These are phyloP conservation scores for Trifolium subterraneum DNA, from an alignment of 306 rosid genomes.

Conservation along the genomic window DNA sequence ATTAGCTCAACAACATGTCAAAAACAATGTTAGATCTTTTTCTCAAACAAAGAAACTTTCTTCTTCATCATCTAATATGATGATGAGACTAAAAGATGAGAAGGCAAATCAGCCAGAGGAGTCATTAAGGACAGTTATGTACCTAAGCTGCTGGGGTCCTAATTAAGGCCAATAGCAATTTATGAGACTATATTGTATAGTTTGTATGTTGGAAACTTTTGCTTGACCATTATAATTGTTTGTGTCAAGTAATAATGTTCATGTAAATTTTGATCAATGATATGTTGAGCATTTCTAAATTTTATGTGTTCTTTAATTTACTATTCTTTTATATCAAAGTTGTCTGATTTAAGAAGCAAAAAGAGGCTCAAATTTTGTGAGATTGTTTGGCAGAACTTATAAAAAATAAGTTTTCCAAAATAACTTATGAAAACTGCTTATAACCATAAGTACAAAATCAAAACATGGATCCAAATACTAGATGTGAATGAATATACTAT, in stretches of 20 bases:
- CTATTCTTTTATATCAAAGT: not conserved
- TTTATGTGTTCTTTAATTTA: not conserved
- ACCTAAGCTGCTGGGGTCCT: conserved; percentile 69
- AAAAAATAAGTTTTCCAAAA: too few species aligned
- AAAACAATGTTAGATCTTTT: conserved; percentile 40
- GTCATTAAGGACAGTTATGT: conserved; percentile 69
- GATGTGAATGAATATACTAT: too few species aligned
- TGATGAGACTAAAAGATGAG: conserved; percentile 43
- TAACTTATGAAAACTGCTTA: too few species aligned
- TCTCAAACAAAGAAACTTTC: conserved; percentile 53
- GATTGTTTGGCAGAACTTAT: too few species aligned
- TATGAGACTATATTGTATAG: not conserved
- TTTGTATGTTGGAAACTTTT: not conserved
- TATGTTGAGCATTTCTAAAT: not conserved
- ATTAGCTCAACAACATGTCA: conserved; percentile 51
- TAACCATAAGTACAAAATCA: not conserved
- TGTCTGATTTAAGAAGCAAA: too few species aligned
- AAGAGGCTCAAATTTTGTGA: too few species aligned
- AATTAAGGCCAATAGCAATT: conserved; percentile 8
- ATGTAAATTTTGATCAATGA: conserved; percentile 34
- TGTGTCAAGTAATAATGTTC: not conserved
- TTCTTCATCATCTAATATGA: conserved; percentile 51
- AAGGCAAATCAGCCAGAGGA: conserved; percentile 60
- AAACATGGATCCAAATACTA: not conserved
- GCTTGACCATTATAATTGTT: not conserved